Base-by-base conservation (phyloP, 768 basidiomycete species). In the Russula virescens region DNA sequence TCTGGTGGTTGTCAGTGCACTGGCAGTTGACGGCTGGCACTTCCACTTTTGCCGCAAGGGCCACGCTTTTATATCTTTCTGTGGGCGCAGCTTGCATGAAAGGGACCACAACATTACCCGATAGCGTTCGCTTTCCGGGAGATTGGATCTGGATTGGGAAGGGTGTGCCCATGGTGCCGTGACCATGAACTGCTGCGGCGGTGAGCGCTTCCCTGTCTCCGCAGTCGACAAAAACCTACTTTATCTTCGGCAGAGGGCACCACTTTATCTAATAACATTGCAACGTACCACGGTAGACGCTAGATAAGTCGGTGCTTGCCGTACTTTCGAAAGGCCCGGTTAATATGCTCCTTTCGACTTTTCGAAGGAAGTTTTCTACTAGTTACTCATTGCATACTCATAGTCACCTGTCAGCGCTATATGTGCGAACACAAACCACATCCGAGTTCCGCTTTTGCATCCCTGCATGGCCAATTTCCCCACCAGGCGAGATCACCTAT, bases 151-250 rank as follows among this genome's bases (percentile, higher is more conserved):
- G 35, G 47, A 43, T 2, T 11, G 38, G 42, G 23, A 38, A 26
- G n/a, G 43, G 55, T 34, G 51, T 3, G 50, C 31, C 42, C 3
- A 43, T 43, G 42, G 18, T 46, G n/a, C 40, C 34, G 34, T 58
- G 49, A 16, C 52, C 45, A 43, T 48, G 55, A 18, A 8, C 13
- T 55, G 54, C 54, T 62, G 61, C 61, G 55, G 46, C 11, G 55
- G 0, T 31, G 31, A 34, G 25, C 25, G 35, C 47, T 35, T 35
- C 48, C 14, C 42, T 40, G 2, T 46, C 28, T 63, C 62, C 62
- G 62, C 59, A 60, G 59, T 53, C 59, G 59, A 38, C 38, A 31
- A 8, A 31, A n/a, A n/a, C n/a, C 31, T 31, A 31, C 38, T 38
- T 38, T 38, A 11, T 11, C 38, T 2, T 9, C 38, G 38, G 38